Percentiles rank a stretch among this genome's conserved stretches.
phyloP scores from a whole-genome alignment of 2,329 filamentous ascomycete genomes.

The Parastagonospora nodorum region DNA sequence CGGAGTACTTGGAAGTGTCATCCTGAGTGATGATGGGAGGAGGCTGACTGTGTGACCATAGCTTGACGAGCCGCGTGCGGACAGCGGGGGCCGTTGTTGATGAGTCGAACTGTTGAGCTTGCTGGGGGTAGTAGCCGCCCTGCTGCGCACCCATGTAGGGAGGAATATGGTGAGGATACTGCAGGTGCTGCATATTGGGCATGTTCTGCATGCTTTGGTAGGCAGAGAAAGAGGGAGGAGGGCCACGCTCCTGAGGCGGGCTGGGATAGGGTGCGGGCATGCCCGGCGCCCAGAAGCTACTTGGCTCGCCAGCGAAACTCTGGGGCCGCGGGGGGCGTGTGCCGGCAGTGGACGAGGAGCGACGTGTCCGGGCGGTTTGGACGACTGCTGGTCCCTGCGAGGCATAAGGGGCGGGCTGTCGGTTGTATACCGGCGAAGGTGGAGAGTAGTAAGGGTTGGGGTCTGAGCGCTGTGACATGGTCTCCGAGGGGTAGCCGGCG shows the following conservation, averaged over 20 bases:
- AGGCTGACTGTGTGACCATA: constrained; percentile 21
- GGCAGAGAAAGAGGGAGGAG: constrained; percentile 39
- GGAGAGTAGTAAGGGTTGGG: constrained; percentile 32
- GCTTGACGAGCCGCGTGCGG: constrained; percentile 25
- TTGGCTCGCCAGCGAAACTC: constrained; percentile 38
- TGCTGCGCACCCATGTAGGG: constrained; percentile 18
- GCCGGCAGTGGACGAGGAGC: constrained; percentile 22
- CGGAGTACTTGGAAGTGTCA: constrained; percentile 29
- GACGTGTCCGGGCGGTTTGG: constrained; percentile 34
- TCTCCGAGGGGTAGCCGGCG: constrained; percentile 28
- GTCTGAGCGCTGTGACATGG: constrained; percentile 39
- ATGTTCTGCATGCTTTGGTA: constrained; percentile 19
- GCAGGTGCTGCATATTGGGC: constrained; percentile 9
- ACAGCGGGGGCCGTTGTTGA: constrained; percentile 25
- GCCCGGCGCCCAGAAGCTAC: constrained; percentile 23
- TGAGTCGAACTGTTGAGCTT: constrained; percentile 27
- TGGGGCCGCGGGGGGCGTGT: constrained; percentile 33
- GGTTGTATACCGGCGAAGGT: constrained; percentile 34
- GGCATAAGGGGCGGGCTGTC: constrained; percentile 22
- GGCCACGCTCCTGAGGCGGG: constrained; percentile 34
- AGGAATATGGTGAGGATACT: not conserved
- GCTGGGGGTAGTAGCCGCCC: constrained; percentile 17
- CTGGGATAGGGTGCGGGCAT: constrained; percentile 28
- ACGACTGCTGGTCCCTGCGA: constrained; percentile 33
- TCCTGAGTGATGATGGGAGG: constrained; percentile 31